A percentile compares a stretch with the other conserved stretches of the same genome.
phyloP scores from a whole-genome alignment of 164 flowering plant species.

The Nelumbo lutea region DNA sequence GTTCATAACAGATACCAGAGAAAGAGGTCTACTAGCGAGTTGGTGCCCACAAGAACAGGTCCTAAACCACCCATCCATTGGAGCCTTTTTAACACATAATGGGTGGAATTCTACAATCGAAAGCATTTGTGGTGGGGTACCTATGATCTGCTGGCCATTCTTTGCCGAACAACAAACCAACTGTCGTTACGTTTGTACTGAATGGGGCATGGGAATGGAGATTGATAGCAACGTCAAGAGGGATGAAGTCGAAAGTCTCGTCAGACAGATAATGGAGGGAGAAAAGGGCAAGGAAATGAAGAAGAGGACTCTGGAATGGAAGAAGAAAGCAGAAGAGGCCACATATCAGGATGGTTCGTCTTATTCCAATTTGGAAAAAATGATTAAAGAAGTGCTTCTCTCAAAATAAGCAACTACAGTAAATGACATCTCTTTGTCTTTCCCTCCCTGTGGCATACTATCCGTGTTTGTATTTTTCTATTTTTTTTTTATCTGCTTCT shows the following conservation, averaged over 20 bases:
- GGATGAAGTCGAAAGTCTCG: constrained; percentile 16
- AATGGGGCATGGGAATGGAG: constrained; percentile 39
- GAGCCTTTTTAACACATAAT: constrained; percentile 31
- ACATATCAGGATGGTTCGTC: constrained; percentile 13
- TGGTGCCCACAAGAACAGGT: constrained; percentile 42
- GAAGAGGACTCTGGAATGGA: constrained; percentile 15
- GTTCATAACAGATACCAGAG: constrained; percentile 20
- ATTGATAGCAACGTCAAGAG: constrained; percentile 22
- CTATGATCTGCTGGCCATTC: constrained; percentile 38
- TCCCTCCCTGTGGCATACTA: too few species aligned
- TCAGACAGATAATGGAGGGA: constrained; percentile 32
- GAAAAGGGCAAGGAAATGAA: constrained; percentile 17
- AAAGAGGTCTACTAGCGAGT: constrained; percentile 20
- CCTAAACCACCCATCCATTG: constrained; percentile 30
- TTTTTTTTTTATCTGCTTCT: too few species aligned
- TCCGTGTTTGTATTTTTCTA: too few species aligned
- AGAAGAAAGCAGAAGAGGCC: constrained; percentile 15
- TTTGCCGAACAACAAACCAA: constrained; percentile 34
- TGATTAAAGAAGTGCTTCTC: constrained; percentile 8
- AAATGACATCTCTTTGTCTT: too few species aligned
- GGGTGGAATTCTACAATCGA: constrained; percentile 50
- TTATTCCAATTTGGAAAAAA: constrained; percentile 9
- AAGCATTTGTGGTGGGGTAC: constrained; percentile 28
- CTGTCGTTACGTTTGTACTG: constrained; percentile 20
- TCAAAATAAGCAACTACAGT: background rate